A percentile compares a stretch with the other conserved stretches of the same genome.
Evolutionary conservation across 225 moss, liverwort and hornwort species (phyloP).

Genomic region (Anthoceros angustus): DNA sequence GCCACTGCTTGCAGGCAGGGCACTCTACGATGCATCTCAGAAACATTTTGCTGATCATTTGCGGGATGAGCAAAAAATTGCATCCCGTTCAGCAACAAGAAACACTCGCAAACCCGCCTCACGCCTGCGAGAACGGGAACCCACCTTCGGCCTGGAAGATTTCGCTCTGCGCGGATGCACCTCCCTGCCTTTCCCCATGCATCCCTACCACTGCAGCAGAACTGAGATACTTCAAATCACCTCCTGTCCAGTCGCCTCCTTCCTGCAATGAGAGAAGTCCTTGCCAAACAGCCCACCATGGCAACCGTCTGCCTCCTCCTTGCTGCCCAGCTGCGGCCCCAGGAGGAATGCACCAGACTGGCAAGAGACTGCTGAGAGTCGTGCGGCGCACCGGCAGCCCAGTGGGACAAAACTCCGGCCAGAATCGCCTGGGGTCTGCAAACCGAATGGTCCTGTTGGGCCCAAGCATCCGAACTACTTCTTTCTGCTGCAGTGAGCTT

Average conservation of each 20-base stretch:
- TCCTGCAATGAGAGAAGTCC: too few relatives aligned
- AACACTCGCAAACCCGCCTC: too few relatives aligned
- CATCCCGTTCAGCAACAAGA: too few relatives aligned
- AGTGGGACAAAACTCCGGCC: background rate
- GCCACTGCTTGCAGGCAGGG: too few relatives aligned
- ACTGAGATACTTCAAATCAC: background rate
- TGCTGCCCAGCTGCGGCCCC: too few relatives aligned
- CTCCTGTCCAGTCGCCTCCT: background rate
- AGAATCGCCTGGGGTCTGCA: background rate
- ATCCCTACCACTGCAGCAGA: background rate
- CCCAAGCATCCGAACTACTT: background rate
- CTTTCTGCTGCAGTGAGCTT: background rate
- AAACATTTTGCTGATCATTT: too few relatives aligned
- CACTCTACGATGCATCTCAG: too few relatives aligned
- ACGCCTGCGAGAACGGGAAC: too few relatives aligned
- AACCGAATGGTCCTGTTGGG: background rate
- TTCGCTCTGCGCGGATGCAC: background rate
- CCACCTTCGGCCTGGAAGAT: background rate
- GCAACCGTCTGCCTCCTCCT: background rate
- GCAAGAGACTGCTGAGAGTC: too few relatives aligned
- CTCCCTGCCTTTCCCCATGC: conserved; percentile 4
- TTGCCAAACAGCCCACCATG: background rate
- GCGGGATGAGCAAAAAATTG: too few relatives aligned
- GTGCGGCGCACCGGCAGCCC: too few relatives aligned
- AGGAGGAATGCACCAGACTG: too few relatives aligned